phyloP scores from a whole-genome alignment of 2,329 filamentous ascomycete genomes.

The Fusarium praegraminearum region DNA sequence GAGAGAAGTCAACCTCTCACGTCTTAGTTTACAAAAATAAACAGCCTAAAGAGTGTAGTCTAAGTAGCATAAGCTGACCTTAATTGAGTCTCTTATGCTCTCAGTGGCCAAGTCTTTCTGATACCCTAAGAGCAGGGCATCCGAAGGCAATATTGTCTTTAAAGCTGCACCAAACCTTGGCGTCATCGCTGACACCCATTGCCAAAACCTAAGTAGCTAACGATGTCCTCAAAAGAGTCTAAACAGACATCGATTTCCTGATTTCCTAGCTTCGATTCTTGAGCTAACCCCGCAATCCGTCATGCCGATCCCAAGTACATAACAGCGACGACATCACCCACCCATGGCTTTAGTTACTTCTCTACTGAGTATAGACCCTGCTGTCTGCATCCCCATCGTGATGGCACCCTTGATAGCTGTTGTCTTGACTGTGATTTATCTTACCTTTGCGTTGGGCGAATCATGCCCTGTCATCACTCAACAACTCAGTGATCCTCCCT shows the following conservation, averaged over 20 bases:
- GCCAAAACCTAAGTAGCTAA: not conserved
- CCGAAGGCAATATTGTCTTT: no score
- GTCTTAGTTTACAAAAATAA: no score
- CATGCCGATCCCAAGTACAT: constrained; percentile 10
- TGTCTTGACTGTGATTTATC: not conserved
- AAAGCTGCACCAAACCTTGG: not conserved
- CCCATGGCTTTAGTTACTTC: not conserved
- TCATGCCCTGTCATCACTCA: constrained; percentile 11
- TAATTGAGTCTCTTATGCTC: no score
- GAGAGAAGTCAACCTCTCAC: no score
- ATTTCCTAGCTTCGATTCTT: constrained; percentile 1
- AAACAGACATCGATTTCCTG: not conserved
- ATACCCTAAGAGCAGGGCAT: no score
- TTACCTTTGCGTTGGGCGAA: not conserved
- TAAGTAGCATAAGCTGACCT: no score
- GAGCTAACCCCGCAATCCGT: constrained; percentile 15
- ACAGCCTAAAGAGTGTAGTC: no score
- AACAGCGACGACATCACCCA: not conserved
- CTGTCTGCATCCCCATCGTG: not conserved
- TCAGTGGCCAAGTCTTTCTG: no score
- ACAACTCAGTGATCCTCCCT: constrained; percentile 66
- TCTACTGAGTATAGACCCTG: not conserved
- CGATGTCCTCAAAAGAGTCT: not conserved
- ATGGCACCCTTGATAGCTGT: not conserved
- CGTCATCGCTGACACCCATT: constrained; percentile 11